Percentiles rank a stretch among this genome's conserved stretches.
These are phyloP conservation scores for Saccharomycopsis oosterbeekiorum DNA, from an alignment of 805 yeast genomes.

Conservation along the genomic window DNA sequence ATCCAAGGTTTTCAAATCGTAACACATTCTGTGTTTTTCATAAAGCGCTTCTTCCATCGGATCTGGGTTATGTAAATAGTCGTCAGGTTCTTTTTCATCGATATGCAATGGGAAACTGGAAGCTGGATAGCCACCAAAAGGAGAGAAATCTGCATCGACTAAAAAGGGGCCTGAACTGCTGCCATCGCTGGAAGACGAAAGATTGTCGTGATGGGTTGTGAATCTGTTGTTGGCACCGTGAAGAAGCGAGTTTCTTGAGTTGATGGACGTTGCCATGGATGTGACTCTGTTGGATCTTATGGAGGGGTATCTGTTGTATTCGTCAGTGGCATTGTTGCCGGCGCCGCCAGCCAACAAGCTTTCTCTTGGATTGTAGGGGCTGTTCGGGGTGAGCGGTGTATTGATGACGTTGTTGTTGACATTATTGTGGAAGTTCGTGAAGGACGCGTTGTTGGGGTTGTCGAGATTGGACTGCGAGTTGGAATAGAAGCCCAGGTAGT, in stretches of 20 bases:
- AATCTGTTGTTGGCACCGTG: constrained; percentile 4
- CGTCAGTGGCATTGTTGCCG: constrained; percentile 35
- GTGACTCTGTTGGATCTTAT: constrained; percentile 41
- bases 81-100: constrained; percentile 93
- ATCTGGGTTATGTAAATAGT: constrained; percentile 91
- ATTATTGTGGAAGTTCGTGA: constrained; percentile 19
- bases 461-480: constrained; percentile 20
- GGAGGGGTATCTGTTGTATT: constrained; percentile 60
- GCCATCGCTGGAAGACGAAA: constrained; percentile 19
- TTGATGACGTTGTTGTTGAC: constrained; percentile 71
- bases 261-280: constrained; percentile 28
- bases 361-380: constrained; percentile 20
- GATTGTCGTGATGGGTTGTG: neutral
- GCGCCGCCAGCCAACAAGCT: constrained; percentile 15
- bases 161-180: constrained; percentile 32
- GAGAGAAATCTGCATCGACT: constrained; percentile 61
- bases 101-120: constrained; percentile 80
- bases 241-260: constrained; percentile 25
- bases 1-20: constrained; percentile 61
- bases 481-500: constrained; percentile 33
- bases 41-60: constrained; percentile 85
- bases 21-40: constrained; percentile 56
- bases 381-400: constrained; percentile 19
- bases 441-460: constrained; percentile 22
- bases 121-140: constrained; percentile 97